Conservation (phyloP, 306 rosid genomes). For the Dryas octopetala region DNA sequence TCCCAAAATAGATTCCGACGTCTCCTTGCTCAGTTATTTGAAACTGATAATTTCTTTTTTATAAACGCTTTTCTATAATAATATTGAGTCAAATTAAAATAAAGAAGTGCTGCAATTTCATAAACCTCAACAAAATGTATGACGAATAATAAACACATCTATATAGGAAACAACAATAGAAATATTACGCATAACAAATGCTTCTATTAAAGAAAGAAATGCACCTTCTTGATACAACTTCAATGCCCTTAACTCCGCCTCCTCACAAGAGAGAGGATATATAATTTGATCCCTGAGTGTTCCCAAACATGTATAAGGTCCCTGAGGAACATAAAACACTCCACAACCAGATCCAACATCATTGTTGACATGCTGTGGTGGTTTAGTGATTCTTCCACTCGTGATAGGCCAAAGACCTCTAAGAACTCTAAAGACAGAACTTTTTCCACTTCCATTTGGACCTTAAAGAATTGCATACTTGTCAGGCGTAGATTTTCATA, state of each 20-base stretch:
- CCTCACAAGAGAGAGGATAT: conserved; percentile 84
- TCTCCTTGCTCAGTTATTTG: too few species aligned
- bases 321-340: conserved; percentile 94
- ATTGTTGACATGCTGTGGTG: conserved; percentile 50
- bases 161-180: neutral
- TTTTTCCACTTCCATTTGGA: conserved; percentile 99
- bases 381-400: conserved; percentile 70
- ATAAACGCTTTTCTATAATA: too few species aligned
- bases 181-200: neutral
- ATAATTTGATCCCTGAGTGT: conserved; percentile 96
- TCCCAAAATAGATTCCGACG: too few species aligned
- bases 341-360: conserved; percentile 62
- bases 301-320: conserved; percentile 96
- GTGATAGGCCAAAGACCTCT: conserved; percentile 93
- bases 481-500: conserved; percentile 22
- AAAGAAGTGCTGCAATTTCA: neutral
- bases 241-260: conserved; percentile 65
- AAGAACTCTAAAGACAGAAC: conserved; percentile 95
- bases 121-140: neutral
- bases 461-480: conserved; percentile 46
- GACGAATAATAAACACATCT: neutral
- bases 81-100: neutral
- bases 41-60: too few species aligned
- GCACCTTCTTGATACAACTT: conserved; percentile 69
- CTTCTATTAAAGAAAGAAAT: conserved; percentile 8